Conservation (phyloP, 305 asterid genomes). For the Rubia peregrina region DNA sequence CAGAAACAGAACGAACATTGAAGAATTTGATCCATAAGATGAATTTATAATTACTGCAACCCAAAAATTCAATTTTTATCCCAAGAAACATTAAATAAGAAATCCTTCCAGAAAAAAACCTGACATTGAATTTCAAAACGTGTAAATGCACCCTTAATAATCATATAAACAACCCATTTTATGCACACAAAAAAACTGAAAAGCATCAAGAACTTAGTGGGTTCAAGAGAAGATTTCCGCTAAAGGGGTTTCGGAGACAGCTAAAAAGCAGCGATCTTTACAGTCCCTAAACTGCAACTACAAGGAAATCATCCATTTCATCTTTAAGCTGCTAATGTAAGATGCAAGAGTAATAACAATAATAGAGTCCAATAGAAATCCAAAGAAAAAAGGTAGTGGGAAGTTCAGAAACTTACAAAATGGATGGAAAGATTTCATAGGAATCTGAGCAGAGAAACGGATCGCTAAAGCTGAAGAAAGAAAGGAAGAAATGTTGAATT, state of each 20-base stretch:
- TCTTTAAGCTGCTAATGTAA: neutral
- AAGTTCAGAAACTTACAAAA: slow-evolving; percentile 6
- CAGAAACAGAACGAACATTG: neutral
- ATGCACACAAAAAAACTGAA: neutral
- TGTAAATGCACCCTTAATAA: neutral
- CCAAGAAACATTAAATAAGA: neutral
- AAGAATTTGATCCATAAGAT: neutral
- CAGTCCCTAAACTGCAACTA: neutral
- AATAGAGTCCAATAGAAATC: neutral
- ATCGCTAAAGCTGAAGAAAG: neutral
- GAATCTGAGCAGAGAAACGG: slow-evolving; percentile 1
- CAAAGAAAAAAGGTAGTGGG: neutral
- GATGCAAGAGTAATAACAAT: neutral
- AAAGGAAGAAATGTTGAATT: neutral
- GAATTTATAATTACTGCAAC: neutral
- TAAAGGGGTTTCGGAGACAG: neutral
- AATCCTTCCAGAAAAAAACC: neutral
- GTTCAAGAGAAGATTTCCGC: neutral
- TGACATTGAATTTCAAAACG: neutral
- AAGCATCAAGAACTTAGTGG: neutral
- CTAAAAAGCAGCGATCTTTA: neutral
- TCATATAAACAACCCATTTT: neutral
- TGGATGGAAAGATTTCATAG: neutral
- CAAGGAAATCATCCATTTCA: slow-evolving; percentile 2
- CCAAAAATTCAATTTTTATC: neutral